A percentile compares a stretch with the other conserved stretches of the same genome.
Evolutionary conservation across 805 yeast species (phyloP).

Genomic region (Candida xiaguanensis): DNA sequence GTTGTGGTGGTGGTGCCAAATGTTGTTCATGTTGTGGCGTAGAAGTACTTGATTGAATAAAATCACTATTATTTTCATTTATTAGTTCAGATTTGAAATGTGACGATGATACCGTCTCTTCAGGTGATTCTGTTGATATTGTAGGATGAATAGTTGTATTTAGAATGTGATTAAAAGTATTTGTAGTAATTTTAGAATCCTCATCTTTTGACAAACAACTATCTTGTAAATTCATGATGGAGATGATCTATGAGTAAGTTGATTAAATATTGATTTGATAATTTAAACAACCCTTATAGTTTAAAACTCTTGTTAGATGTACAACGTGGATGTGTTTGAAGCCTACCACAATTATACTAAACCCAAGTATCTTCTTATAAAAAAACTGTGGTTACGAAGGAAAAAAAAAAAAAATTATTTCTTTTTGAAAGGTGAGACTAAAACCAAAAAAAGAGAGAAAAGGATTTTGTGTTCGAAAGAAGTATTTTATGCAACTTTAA

Average conservation of each 20-base stretch:
- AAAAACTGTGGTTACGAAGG: not conserved
- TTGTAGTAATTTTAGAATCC: not conserved
- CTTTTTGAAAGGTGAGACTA: not conserved
- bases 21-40: not conserved
- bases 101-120: not conserved
- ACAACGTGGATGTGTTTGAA: no score
- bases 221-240: constrained; percentile 6
- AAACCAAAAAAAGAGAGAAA: no score
- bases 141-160: constrained; percentile 2
- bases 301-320: no score
- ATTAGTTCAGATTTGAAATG: not conserved
- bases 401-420: no score
- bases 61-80: not conserved
- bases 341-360: no score
- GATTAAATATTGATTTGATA: no score
- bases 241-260: not conserved
- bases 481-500: not conserved
- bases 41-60: constrained; percentile 2
- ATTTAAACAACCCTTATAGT: no score
- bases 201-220: constrained; percentile 1
- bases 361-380: no score
- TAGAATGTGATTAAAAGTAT: constrained; percentile 1
- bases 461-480: not conserved
- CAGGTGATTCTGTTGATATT: not conserved
- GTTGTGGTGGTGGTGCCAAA: constrained; percentile 2